Evolutionary conservation across 2,329 filamentous ascomycete genomes (phyloP), one percentile per base, ranked within the genome.

Genomic region (Aspergillus sp.): DNA sequence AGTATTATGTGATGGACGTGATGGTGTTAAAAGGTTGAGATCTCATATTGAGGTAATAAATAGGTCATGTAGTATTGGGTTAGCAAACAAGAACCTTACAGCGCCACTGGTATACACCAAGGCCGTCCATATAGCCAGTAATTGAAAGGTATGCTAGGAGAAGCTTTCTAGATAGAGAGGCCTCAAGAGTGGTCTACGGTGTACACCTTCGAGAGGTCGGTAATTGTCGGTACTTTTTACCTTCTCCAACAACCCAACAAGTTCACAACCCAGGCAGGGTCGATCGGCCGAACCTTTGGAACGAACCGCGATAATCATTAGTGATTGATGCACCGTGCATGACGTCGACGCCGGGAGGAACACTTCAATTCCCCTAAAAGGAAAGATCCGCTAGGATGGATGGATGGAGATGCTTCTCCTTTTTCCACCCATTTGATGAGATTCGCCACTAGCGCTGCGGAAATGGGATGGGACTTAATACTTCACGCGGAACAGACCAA

Each of bases 311-410:
- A 48, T 41, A 30, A 27, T 47, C 27, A 6, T 40, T 30, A 6
- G 41, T 7, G n/a, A 46, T 40, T 42, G 60, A 65, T 63, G 60
- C 60, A 63, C 61, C 54, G 61, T 61, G 56, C 62, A 66, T 66
- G 64, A 66, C 64, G 61, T 66, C 47, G 60, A 47, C 45, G 42
- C 27, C 40, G n/a, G 19, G 48, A 24, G 34, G n/a, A 53, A 22
- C 33, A 33, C 19, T 44, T 27, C 30, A n/a, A 42, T 54, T 45
- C 17, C 51, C 54, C 22, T 19, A 57, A 56, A 34, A n/a, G 60
- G 46, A 33, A 62, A 42, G 50, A 58, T 56, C 61, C 42, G 44
- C 44, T 30, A 27, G 8, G 24, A 27, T 9, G 20, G 20, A 20
- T 20, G 24, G 24, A 24, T 24, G 24, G 24, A 24, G 24, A 30